A percentile compares a stretch with the other conserved stretches of the same genome.
Evolutionary conservation across 495 filamentous ascomycete genomes (phyloP).

Genomic region (Penicillium steckii): DNA sequence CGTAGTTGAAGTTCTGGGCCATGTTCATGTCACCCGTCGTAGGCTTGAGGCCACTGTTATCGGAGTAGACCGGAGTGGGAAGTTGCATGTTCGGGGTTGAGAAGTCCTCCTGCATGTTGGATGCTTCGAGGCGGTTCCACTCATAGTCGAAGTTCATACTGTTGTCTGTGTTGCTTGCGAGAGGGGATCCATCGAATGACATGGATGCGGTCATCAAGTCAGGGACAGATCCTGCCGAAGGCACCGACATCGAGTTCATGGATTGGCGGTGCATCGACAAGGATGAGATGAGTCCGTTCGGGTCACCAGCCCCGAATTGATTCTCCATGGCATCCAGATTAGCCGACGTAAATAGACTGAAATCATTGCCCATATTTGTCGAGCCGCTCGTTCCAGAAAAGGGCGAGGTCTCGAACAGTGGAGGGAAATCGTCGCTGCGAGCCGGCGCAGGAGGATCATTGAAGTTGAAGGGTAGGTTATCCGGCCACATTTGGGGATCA

Average conservation of each 20-base stretch:
- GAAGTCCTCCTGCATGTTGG: conserved; percentile 31
- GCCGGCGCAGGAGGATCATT: conserved; percentile 26
- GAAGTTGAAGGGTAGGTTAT: conserved; percentile 29
- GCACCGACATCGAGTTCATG: conserved; percentile 26
- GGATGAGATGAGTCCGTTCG: conserved; percentile 29
- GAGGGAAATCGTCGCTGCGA: conserved; percentile 23
- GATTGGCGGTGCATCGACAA: conserved; percentile 26
- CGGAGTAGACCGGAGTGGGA: conserved; percentile 21
- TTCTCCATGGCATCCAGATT: conserved; percentile 49
- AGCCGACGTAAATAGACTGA: conserved; percentile 32
- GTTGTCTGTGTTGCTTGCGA: conserved; percentile 26
- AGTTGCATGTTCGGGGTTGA: conserved; percentile 35
- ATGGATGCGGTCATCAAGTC: conserved; percentile 20
- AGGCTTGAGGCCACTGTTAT: conserved; percentile 15
- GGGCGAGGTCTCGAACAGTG: conserved; percentile 22
- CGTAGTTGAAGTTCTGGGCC: conserved; percentile 1
- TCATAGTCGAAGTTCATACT: conserved; percentile 35
- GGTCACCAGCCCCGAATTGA: conserved; percentile 54
- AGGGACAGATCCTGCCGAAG: conserved; percentile 23
- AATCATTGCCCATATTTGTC: conserved; percentile 13
- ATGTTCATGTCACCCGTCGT: not conserved
- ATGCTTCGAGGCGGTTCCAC: conserved; percentile 36
- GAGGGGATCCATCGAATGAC: conserved; percentile 24
- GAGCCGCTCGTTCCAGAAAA: conserved; percentile 7
- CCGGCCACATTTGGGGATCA: conserved; percentile 13